Base-by-base conservation (phyloP, 495 filamentous ascomycete genomes). In the Aspergillus campestris region DNA sequence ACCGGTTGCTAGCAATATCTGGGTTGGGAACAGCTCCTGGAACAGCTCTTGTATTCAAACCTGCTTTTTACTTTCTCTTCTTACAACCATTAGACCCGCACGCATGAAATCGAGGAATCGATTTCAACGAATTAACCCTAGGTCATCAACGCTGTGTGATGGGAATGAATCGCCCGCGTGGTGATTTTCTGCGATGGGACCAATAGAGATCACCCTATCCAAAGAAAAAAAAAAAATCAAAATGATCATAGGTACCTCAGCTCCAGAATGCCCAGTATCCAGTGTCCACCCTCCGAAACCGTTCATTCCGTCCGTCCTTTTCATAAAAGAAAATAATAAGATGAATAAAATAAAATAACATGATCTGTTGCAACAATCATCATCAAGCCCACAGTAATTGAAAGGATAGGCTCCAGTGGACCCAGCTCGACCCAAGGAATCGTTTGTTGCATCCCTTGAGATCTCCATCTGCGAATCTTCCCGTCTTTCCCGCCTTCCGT, bases 401-500 rank as follows among this genome's bases (percentile, higher is more conserved):
- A 38, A 37, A 28, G 8, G 12, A 28, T 9, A 8, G 38, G 31
- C 6, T 31, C 40, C 40, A 42, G 28, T 42, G 15, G 13, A 47
- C 43, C 53, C 53, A 49, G 50, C 32, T 44, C 24, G 50, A 50
- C 47, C 54, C 53, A 57, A 44, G 44, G 37, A 57, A 50, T 48
- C 27, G 38, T 13, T 34, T 39, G 39, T 30, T 50, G 37, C 43
- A 46, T 51, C 48, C 48, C 38, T 43, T 52, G 42, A 40, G 50
- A 52, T 52, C 49, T 50, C 51, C 47, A 52, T 52, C 49, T 44
- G 48, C 42, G 44, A 54, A 50, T 54, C 51, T 58, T 58, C 55
- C 55, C 55, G 55, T 49, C 48, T 50, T 53, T 55, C 56, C 56
- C 54, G 50, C 50, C 53, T 52, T 53, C 54, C 53, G 41, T 45